These are phyloP conservation scores for Eimeria sp. DNA, from an alignment of 169 alveolate genomes.

Conservation along the genomic window DNA sequence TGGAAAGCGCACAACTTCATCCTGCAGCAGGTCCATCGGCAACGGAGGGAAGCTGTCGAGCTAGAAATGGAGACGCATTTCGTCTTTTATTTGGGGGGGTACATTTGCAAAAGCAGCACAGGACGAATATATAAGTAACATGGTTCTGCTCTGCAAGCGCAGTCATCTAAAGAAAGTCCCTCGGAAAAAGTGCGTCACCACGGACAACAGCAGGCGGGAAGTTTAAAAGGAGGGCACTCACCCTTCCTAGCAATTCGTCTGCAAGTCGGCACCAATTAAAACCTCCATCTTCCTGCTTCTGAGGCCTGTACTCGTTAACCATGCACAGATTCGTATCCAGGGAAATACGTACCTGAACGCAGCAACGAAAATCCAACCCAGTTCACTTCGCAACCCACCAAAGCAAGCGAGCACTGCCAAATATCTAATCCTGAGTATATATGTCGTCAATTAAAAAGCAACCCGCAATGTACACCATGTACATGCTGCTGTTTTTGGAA, in stretches of 20 bases:
- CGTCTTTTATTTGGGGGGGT: not conserved
- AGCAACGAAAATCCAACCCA: not conserved
- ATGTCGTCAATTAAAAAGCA: not conserved
- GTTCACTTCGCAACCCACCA: not conserved
- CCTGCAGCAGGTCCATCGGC: conserved; percentile 20
- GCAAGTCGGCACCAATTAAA: conserved; percentile 89
- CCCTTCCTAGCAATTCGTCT: conserved; percentile 88
- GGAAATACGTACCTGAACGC: conserved; percentile 87
- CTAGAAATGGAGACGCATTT: not conserved
- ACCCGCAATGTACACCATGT: not conserved
- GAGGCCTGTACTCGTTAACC: conserved; percentile 87
- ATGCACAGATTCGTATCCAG: conserved; percentile 90
- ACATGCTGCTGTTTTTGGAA: not conserved
- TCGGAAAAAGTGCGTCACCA: not conserved
- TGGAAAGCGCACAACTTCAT: conserved; percentile 86
- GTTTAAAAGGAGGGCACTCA: conserved; percentile 20
- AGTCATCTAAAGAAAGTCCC: not conserved
- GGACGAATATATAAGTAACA: not conserved
- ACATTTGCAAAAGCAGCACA: not conserved
- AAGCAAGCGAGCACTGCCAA: not conserved
- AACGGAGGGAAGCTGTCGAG: not conserved
- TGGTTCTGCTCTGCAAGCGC: not conserved
- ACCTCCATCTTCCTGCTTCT: conserved; percentile 51
- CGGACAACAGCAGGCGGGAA: not conserved
- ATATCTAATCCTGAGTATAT: not conserved